phyloP scores from a whole-genome alignment of 305 asterid species.

The Fraxinus floribunda region DNA sequence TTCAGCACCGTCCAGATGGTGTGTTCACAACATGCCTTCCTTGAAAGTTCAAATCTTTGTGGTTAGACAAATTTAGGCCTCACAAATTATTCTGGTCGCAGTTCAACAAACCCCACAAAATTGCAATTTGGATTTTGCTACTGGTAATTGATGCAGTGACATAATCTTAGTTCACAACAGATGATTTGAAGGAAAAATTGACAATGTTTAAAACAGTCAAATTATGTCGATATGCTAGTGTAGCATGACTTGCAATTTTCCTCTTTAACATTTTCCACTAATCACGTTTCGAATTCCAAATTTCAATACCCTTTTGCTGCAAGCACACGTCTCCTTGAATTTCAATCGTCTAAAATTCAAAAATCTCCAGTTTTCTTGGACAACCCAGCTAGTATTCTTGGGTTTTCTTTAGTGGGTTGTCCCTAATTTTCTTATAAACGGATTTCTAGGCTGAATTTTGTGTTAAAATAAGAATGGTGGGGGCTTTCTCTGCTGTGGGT shows the following conservation, averaged over 20 bases:
- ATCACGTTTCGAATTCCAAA: slow-evolving; percentile 9
- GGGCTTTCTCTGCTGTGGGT: slow-evolving; percentile 48
- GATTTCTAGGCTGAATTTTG: background rate
- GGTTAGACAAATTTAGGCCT: slow-evolving; percentile 52
- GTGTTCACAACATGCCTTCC: background rate
- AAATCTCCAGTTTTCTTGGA: slow-evolving; percentile 39
- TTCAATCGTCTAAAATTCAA: background rate
- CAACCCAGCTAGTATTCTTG: background rate
- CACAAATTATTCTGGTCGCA: slow-evolving; percentile 48
- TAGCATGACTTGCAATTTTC: background rate
- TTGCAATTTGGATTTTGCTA: too few species aligned
- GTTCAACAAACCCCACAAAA: slow-evolving; percentile 29
- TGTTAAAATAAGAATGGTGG: slow-evolving; percentile 35
- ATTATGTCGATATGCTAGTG: too few species aligned
- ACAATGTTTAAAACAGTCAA: too few species aligned
- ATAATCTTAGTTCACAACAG: too few species aligned
- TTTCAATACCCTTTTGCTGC: slow-evolving; percentile 30
- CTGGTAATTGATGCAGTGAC: too few species aligned
- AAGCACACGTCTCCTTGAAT: slow-evolving; percentile 29
- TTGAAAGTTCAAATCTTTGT: slow-evolving; percentile 10
- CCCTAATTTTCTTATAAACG: slow-evolving; percentile 14
- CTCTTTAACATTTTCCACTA: background rate
- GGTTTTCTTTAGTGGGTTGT: slow-evolving; percentile 21
- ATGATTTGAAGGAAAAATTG: too few species aligned
- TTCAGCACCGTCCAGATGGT: background rate